These are phyloP conservation scores for Pseudopithomyces maydicus DNA, from an alignment of 2,329 filamentous ascomycete species.

Conservation along the genomic window DNA sequence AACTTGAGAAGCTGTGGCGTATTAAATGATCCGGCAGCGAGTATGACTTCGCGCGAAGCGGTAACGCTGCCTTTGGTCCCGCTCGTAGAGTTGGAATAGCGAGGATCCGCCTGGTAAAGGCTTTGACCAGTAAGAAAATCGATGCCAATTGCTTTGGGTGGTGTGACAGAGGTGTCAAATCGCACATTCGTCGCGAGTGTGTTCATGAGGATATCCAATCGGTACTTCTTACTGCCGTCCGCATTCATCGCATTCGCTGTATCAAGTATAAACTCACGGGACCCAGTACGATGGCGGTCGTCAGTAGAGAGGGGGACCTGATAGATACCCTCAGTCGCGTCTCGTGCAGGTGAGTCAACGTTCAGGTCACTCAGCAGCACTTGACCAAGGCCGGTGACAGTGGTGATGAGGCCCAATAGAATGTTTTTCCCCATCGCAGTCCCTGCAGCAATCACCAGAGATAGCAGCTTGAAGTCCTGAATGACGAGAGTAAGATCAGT, in stretches of 20 bases:
- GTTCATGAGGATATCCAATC: conserved; percentile 62
- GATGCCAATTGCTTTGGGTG: conserved; percentile 53
- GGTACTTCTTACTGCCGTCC: conserved; percentile 59
- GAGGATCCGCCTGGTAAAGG: conserved; percentile 48
- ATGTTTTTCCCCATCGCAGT: conserved; percentile 54
- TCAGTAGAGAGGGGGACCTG: conserved; percentile 63
- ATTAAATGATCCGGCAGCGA: conserved; percentile 61
- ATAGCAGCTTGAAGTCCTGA: conserved; percentile 59
- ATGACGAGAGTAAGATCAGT: conserved; percentile 57
- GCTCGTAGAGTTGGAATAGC: conserved; percentile 19
- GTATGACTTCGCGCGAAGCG: conserved; percentile 32
- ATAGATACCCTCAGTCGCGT: conserved; percentile 56
- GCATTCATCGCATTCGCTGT: conserved; percentile 53
- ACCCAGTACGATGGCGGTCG: conserved; percentile 54
- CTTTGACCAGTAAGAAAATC: conserved; percentile 46
- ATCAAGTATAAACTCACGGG: conserved; percentile 59
- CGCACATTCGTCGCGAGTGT: conserved; percentile 68
- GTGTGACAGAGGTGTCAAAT: conserved; percentile 64
- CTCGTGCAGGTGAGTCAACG: conserved; percentile 50
- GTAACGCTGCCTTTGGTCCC: conserved; percentile 32
- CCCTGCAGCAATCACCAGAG: conserved; percentile 56
- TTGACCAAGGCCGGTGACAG: conserved; percentile 51
- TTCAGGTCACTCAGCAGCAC: conserved; percentile 59
- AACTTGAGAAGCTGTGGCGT: conserved; percentile 68
- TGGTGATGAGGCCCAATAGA: conserved; percentile 41